These are phyloP conservation scores for Rutstroemia sp. DNA, from an alignment of 2,329 filamentous ascomycete species.

Conservation along the genomic window DNA sequence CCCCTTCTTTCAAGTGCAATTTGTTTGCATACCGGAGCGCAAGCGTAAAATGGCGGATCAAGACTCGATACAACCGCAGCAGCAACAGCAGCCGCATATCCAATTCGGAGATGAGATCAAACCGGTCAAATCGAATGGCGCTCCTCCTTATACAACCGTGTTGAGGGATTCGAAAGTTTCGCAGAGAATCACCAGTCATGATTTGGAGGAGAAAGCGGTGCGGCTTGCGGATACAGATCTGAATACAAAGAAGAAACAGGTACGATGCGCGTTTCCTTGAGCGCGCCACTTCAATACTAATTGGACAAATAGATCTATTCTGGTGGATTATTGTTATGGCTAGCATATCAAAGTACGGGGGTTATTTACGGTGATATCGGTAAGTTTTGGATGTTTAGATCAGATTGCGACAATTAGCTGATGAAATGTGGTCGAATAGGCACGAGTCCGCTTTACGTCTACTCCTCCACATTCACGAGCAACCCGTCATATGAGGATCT, in stretches of 20 bases:
- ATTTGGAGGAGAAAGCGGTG: slow-evolving; percentile 21
- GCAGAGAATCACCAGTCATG: slow-evolving; percentile 15
- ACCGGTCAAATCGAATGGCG: slow-evolving; percentile 13
- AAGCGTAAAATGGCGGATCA: slow-evolving; percentile 14
- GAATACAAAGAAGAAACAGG: slow-evolving; percentile 28
- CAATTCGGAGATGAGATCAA: slow-evolving; percentile 21
- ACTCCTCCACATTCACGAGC: slow-evolving; percentile 56
- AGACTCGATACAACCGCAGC: not conserved
- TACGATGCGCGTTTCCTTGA: slow-evolving; percentile 4
- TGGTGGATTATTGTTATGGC: slow-evolving; percentile 32
- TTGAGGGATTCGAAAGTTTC: slow-evolving; percentile 12
- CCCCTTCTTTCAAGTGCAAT: not conserved
- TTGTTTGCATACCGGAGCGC: not conserved
- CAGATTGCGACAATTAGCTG: too few species aligned
- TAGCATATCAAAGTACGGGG: slow-evolving; percentile 58
- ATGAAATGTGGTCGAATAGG: not conserved
- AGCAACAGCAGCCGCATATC: slow-evolving; percentile 7
- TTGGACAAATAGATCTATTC: slow-evolving; percentile 15
- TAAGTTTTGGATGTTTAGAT: slow-evolving; percentile 24
- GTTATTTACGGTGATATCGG: slow-evolving; percentile 67
- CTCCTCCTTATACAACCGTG: not conserved
- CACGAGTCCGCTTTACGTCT: slow-evolving; percentile 61
- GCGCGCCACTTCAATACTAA: not conserved
- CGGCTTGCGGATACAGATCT: slow-evolving; percentile 23
- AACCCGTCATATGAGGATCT: slow-evolving; percentile 51